Evolutionary conservation across 2,329 filamentous ascomycete genomes (phyloP).

Genomic region (Macrophomina pseudophaseolina): DNA sequence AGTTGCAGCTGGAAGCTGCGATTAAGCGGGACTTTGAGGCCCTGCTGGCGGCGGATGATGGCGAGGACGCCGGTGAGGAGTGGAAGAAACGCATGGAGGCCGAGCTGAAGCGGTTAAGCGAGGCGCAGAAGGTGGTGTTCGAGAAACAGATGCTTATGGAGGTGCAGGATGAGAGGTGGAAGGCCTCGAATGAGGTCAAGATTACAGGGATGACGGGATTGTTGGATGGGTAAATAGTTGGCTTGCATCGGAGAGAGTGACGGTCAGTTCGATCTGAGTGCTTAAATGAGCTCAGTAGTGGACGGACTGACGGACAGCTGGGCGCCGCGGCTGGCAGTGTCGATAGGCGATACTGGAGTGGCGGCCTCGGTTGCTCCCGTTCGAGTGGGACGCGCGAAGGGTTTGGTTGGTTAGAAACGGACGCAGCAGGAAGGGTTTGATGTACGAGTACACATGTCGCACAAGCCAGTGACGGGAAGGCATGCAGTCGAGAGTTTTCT

Average conservation of each 20-base stretch:
- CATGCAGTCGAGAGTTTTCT: neutral
- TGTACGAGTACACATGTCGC: neutral
- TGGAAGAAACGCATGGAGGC: constrained; percentile 34
- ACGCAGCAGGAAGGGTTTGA: neutral
- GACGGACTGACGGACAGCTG: too few relatives aligned
- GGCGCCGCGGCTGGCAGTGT: too few relatives aligned
- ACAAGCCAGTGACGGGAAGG: neutral
- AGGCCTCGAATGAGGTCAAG: constrained; percentile 22
- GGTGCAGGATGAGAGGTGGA: constrained; percentile 29
- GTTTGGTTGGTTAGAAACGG: neutral
- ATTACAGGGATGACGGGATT: constrained; percentile 42
- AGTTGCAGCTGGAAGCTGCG: constrained; percentile 46
- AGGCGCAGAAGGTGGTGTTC: constrained; percentile 40
- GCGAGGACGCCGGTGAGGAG: constrained; percentile 31
- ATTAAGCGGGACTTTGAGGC: constrained; percentile 42
- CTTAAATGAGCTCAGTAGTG: too few relatives aligned
- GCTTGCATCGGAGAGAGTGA: too few relatives aligned
- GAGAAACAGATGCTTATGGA: constrained; percentile 35
- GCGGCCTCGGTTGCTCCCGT: too few relatives aligned
- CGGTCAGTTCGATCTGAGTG: too few relatives aligned
- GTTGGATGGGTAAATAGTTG: constrained; percentile 25
- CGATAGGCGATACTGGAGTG: too few relatives aligned
- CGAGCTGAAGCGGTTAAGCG: constrained; percentile 42
- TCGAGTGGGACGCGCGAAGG: neutral
- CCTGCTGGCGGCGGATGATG: constrained; percentile 26